Evolutionary conservation across 192 early-diverging fungal species (phyloP).

Genomic region (Backusella tuberculispora): DNA sequence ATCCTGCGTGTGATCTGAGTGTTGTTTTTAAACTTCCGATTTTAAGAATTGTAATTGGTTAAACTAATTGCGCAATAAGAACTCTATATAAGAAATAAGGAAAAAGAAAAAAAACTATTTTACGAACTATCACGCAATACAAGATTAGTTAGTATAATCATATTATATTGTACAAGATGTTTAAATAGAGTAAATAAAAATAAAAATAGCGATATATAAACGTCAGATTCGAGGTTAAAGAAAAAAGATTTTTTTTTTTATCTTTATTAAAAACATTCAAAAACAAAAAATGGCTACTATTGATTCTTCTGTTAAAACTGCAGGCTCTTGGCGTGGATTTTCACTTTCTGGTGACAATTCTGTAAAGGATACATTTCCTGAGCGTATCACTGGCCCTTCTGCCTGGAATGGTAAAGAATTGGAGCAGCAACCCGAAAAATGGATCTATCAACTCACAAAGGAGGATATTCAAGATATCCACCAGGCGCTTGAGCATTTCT

Average conservation of each 20-base stretch:
- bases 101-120: too few relatives aligned
- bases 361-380: conserved; percentile 21
- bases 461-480: conserved; percentile 38
- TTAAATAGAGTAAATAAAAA: not conserved
- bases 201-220: not conserved
- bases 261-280: not conserved
- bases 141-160: not conserved
- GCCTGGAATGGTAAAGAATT: conserved; percentile 40
- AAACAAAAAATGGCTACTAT: not conserved
- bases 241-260: not conserved
- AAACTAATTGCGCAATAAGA: too few relatives aligned
- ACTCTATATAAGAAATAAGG: too few relatives aligned
- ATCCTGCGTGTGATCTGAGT: too few relatives aligned
- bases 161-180: not conserved
- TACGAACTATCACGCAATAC: too few relatives aligned
- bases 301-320: not conserved
- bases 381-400: conserved; percentile 19
- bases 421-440: conserved; percentile 32
- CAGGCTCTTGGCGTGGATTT: conserved; percentile 19
- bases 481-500: conserved; percentile 32
- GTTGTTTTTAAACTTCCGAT: too few relatives aligned
- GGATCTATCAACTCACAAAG: conserved; percentile 29
- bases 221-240: not conserved
- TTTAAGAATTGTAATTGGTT: too few relatives aligned
- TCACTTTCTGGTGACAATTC: conserved; percentile 16